Percentiles rank a stretch among this genome's conserved stretches.
These are phyloP conservation scores for Pholiota adiposa DNA, from an alignment of 1,284 basidiomycete species.

Conservation along the genomic window DNA sequence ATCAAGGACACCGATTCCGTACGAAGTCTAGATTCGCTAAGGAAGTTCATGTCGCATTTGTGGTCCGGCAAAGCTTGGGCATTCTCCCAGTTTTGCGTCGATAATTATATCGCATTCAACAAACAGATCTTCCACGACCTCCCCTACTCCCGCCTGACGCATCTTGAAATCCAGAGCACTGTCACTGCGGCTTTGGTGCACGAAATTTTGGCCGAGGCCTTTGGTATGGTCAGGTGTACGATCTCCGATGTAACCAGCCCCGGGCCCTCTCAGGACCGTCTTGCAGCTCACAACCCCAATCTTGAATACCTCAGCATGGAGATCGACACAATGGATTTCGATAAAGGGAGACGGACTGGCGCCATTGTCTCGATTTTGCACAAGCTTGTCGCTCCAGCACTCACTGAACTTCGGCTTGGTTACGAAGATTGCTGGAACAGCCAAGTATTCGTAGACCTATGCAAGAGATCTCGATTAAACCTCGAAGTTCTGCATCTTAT, in stretches of 20 bases:
- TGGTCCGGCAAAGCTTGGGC: neutral
- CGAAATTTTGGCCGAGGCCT: conserved; percentile 3
- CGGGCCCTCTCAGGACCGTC: neutral
- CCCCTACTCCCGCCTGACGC: conserved; percentile 6
- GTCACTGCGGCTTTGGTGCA: conserved; percentile 1
- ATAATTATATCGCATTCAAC: neutral
- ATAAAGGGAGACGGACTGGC: neutral
- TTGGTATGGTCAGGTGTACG: conserved; percentile 6
- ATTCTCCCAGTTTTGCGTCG: neutral
- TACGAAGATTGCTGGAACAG: conserved; percentile 17
- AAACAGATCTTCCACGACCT: conserved; percentile 8
- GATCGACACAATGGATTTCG: conserved; percentile 9
- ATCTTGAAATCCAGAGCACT: conserved; percentile 5
- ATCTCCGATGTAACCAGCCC: conserved; percentile 11
- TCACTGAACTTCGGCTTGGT: conserved; percentile 14
- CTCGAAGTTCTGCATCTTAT: conserved; percentile 9
- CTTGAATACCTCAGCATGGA: conserved; percentile 12
- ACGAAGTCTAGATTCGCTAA: neutral
- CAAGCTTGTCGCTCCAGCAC: conserved; percentile 5
- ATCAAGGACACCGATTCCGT: neutral
- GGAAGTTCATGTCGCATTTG: conserved; percentile 1
- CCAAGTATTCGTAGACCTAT: conserved; percentile 7
- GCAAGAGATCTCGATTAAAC: neutral
- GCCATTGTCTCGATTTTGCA: conserved; percentile 6
- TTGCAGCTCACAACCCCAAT: conserved; percentile 1